Base-by-base conservation (phyloP, 495 filamentous ascomycete species). In the Polyplosphaeria fusca region DNA sequence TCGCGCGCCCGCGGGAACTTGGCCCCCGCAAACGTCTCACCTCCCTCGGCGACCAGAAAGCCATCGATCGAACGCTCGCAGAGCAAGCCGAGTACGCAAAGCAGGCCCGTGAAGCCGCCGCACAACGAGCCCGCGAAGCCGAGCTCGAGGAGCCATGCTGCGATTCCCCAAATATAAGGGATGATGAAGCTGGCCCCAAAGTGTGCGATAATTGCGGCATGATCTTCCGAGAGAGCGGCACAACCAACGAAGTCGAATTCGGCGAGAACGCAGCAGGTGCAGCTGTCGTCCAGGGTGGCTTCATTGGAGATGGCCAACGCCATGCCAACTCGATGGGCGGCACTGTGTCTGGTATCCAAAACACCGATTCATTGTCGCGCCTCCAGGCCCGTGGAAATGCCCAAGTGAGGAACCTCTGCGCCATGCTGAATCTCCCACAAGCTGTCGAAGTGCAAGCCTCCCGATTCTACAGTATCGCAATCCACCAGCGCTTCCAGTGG, bases 201-300 rank as follows among this genome's bases (percentile, higher is more conserved):
- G 83, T 88, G 42, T 98, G 93, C 75, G 77, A 79, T 26, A 84
- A 78, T 32, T 98, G 93, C 74, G 91, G 91, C 77, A 82, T 81
- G 23, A 82, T 92, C 52, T 79, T 91, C 58, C 82, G 86, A 1
- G 48, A 55, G 84, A 81, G 82, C 56, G 88, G 94, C 60, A 95
- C 97, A 51, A 90, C 96, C 48, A 80, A 89, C 19, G 93, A 98
- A 66, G 80, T 97, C 47, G 83, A 82, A 4, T 98, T 96, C 64
- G 90, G 90, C 45, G 90, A 96, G 71, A 84, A 79, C 35, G 77
- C 85, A 0, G 80, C 80, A 22, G 93, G 93, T 62, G 91, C 89
- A 46, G 90, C 92, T 26, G 79, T 91, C n/a, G 87, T 95, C 9
- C 89, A 96, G 67, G 93, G 93, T 61, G 87, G 82, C 45, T 91